Conservation (phyloP, 2,329 filamentous ascomycete genomes). For the Hypomyces rosellus region DNA sequence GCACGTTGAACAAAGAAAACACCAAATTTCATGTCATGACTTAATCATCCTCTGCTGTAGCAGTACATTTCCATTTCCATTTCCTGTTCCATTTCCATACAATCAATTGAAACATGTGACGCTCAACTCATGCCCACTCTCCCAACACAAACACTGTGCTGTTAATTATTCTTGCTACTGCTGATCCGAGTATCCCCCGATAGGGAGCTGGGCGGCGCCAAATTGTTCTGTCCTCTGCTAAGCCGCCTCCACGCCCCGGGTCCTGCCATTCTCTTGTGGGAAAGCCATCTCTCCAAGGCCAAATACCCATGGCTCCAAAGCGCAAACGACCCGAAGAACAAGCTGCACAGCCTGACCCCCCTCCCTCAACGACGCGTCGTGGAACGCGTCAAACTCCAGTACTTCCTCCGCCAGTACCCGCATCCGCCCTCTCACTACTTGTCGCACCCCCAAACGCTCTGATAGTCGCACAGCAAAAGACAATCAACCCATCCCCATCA, state of each 20-base stretch:
- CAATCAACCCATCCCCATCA: not conserved
- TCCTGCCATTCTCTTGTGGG: not conserved
- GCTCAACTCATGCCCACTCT: no score
- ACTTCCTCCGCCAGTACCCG: conserved; percentile 21
- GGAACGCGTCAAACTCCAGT: conserved; percentile 35
- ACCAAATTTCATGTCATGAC: no score
- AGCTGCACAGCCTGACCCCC: conserved; percentile 14
- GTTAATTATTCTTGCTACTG: no score
- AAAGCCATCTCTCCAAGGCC: not conserved
- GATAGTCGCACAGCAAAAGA: not conserved
- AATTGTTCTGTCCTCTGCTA: not conserved
- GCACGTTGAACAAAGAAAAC: no score
- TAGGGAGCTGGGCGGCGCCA: no score
- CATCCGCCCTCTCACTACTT: conserved; percentile 6
- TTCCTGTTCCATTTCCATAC: no score
- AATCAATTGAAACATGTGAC: no score
- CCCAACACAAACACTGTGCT: no score
- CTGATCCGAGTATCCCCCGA: no score
- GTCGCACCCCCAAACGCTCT: conserved; percentile 1
- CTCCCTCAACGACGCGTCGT: conserved; percentile 27
- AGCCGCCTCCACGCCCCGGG: not conserved
- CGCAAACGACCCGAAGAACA: conserved; percentile 29
- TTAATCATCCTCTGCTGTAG: no score
- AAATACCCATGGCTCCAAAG: conserved; percentile 29
- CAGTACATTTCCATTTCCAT: no score